Conservation (phyloP, 139 green algal genomes). For the Volvox reticuliferus region DNA sequence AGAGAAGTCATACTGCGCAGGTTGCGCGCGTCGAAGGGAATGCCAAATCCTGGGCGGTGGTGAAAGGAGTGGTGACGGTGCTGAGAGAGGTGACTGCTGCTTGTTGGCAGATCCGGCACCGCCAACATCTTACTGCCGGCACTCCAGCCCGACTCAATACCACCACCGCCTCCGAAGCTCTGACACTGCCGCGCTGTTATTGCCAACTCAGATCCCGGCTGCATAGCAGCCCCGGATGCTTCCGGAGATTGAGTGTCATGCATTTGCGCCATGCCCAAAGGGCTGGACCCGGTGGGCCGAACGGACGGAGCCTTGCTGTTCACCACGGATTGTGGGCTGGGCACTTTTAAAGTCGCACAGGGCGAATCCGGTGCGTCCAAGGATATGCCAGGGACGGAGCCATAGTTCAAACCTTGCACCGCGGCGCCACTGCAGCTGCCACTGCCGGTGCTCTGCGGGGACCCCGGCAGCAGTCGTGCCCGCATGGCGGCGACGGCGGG, state of each 20-base stretch:
- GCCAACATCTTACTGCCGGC: background rate
- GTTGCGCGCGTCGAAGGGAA: too few relatives aligned
- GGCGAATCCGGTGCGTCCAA: constrained; percentile 12
- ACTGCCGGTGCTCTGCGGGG: background rate
- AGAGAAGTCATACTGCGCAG: too few relatives aligned
- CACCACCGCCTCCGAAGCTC: background rate
- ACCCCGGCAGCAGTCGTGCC: constrained; percentile 1
- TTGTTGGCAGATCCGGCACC: background rate
- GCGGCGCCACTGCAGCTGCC: background rate
- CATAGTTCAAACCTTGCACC: background rate
- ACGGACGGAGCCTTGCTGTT: background rate
- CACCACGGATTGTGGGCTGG: background rate
- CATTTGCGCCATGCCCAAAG: background rate
- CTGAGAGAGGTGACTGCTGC: background rate
- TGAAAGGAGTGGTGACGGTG: background rate
- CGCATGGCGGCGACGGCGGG: background rate
- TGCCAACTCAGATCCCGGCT: background rate
- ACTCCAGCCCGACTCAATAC: background rate
- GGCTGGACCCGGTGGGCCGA: constrained; percentile 23
- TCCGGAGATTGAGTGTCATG: background rate
- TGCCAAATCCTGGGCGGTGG: background rate
- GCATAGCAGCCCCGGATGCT: background rate
- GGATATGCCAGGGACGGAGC: background rate
- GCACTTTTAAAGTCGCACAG: background rate
- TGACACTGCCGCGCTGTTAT: background rate